phyloP scores from a whole-genome alignment of 2,329 filamentous ascomycete genomes.

The Teratosphaeria nubilosa region DNA sequence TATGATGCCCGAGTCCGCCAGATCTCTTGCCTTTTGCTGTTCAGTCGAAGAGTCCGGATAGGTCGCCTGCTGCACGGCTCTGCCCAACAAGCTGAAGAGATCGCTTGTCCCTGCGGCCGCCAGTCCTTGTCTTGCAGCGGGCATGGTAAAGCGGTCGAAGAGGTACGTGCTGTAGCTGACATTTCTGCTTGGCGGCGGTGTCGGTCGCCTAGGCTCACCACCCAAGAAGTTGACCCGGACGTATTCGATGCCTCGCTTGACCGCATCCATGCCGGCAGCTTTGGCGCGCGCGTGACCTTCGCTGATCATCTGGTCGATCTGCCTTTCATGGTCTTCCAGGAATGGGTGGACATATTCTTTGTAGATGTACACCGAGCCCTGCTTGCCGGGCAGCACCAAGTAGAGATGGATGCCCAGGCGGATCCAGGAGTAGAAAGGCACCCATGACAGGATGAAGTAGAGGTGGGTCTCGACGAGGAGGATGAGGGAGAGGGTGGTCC shows the following conservation, averaged over 20 bases:
- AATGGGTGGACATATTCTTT: constrained; percentile 78
- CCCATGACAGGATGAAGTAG: constrained; percentile 76
- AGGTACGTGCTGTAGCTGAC: constrained; percentile 66
- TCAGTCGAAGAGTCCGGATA: constrained; percentile 26
- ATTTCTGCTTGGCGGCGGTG: constrained; percentile 35
- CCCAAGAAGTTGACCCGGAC: constrained; percentile 72
- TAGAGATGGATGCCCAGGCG: constrained; percentile 82
- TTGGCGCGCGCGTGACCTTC: constrained; percentile 68
- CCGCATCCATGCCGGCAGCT: constrained; percentile 57
- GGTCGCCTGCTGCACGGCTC: constrained; percentile 51
- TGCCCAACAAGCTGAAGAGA: constrained; percentile 67
- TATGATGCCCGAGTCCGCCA: constrained; percentile 54
- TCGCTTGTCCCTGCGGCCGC: constrained; percentile 45
- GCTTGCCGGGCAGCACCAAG: constrained; percentile 94
- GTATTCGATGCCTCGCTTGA: constrained; percentile 38
- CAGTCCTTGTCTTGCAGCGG: constrained; percentile 50
- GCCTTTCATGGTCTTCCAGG: constrained; percentile 71
- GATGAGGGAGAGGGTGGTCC: constrained; percentile 78
- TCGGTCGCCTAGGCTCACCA: constrained; percentile 51
- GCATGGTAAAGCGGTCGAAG: constrained; percentile 77
- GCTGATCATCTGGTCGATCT: constrained; percentile 85
- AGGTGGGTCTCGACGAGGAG: constrained; percentile 79
- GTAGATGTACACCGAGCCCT: constrained; percentile 81
- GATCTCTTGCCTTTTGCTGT: constrained; percentile 37
- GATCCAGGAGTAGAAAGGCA: constrained; percentile 90